Evolutionary conservation across 2,329 filamentous ascomycete species (phyloP).

Genomic region (Fonsecaea pedrosoi): DNA sequence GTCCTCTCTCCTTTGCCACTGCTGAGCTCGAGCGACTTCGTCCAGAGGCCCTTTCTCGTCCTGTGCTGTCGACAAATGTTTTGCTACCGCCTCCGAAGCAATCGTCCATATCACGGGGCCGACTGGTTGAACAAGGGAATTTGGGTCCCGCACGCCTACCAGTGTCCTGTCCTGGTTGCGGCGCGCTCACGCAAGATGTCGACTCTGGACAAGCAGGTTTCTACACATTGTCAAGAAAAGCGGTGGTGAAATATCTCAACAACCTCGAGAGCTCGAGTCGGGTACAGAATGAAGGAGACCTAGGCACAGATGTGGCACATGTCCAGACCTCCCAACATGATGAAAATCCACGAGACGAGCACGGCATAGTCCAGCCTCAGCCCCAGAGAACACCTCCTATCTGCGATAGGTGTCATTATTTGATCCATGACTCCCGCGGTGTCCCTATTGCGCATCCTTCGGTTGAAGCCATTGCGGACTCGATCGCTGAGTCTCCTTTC

Average conservation of each 20-base stretch:
- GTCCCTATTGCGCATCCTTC: slow-evolving; percentile 79
- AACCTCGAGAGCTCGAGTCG: slow-evolving; percentile 15
- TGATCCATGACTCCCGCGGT: slow-evolving; percentile 76
- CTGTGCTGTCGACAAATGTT: slow-evolving; percentile 4
- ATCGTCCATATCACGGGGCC: neutral
- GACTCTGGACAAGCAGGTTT: slow-evolving; percentile 63
- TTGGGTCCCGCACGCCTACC: slow-evolving; percentile 48
- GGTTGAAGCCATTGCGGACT: slow-evolving; percentile 79
- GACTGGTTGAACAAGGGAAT: neutral
- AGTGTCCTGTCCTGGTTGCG: slow-evolving; percentile 66
- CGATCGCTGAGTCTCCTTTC: slow-evolving; percentile 85
- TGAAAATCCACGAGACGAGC: slow-evolving; percentile 10
- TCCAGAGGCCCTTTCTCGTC: neutral
- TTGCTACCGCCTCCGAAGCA: neutral
- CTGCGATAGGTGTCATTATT: slow-evolving; percentile 85
- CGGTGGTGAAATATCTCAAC: slow-evolving; percentile 49
- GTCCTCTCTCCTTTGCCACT: slow-evolving; percentile 3
- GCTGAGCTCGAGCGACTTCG: slow-evolving; percentile 2
- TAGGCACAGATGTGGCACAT: slow-evolving; percentile 6
- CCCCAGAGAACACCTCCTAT: slow-evolving; percentile 56
- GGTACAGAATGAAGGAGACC: slow-evolving; percentile 14
- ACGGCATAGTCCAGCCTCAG: slow-evolving; percentile 18
- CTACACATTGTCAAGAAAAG: slow-evolving; percentile 59
- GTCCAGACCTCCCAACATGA: neutral
- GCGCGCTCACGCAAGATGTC: slow-evolving; percentile 64